Evolutionary conservation across 1,284 basidiomycete genomes (phyloP).

Genomic region (Trametes sp.): DNA sequence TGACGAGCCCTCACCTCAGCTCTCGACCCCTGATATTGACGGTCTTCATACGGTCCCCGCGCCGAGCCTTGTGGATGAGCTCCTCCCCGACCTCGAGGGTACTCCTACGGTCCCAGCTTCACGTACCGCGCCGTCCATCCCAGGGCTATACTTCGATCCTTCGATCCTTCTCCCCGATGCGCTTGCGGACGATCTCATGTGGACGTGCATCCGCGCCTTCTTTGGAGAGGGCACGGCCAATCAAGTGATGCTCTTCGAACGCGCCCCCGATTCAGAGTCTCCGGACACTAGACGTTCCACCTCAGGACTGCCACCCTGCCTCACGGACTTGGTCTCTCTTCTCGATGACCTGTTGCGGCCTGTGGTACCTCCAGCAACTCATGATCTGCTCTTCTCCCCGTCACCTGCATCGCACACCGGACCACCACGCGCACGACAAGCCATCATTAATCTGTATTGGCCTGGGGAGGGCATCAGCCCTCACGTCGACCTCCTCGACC

Average conservation of each 20-base stretch:
- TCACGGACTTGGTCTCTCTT: conserved; percentile 59
- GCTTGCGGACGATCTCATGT: conserved; percentile 56
- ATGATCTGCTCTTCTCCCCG: conserved; percentile 61
- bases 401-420: conserved; percentile 29
- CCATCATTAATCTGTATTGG: conserved; percentile 80
- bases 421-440: conserved; percentile 66
- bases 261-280: conserved; percentile 38
- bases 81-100: conserved; percentile 17
- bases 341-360: conserved; percentile 58
- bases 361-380: conserved; percentile 54
- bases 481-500: conserved; percentile 77
- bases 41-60: conserved; percentile 3
- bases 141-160: conserved; percentile 70
- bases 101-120: conserved; percentile 32
- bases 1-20: conserved; percentile 40
- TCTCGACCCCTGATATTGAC: conserved; percentile 9
- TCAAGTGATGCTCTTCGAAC: conserved; percentile 83
- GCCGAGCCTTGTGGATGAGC: conserved; percentile 6
- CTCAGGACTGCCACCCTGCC: conserved; percentile 58
- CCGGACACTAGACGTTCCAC: neutral
- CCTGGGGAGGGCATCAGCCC: conserved; percentile 83
- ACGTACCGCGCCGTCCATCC: conserved; percentile 58
- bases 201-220: conserved; percentile 64
- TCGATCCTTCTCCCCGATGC: conserved; percentile 55
- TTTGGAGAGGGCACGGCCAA: conserved; percentile 61